A percentile compares a stretch with the other conserved stretches of the same genome.
Conservation (phyloP, 768 basidiomycete genomes). For the Chalciporus chontae region DNA sequence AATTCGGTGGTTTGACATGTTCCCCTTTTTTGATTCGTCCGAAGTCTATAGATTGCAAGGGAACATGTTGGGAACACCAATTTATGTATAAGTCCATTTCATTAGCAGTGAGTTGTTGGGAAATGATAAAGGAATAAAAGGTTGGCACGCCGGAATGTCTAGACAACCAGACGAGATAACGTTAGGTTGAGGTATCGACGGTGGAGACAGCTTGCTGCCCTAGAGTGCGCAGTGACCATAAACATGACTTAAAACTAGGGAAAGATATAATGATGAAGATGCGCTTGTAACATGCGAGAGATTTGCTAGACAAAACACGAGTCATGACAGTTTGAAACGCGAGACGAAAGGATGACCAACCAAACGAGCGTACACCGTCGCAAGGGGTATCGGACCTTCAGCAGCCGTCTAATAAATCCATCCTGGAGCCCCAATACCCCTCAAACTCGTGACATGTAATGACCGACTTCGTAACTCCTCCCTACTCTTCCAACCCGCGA, state of each 20-base stretch:
- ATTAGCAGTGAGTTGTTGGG: constrained; percentile 22
- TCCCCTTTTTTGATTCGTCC: background rate
- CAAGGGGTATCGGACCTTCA: constrained; percentile 14
- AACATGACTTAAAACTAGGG: constrained; percentile 22
- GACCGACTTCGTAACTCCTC: background rate
- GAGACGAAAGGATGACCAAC: constrained; percentile 16
- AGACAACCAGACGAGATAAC: background rate
- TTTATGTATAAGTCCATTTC: constrained; percentile 16
- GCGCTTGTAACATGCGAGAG: constrained; percentile 9
- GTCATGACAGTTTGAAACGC: constrained; percentile 7
- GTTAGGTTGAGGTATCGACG: constrained; percentile 2
- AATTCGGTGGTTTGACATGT: background rate
- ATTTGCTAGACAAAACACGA: constrained; percentile 11
- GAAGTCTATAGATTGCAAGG: background rate
- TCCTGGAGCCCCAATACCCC: constrained; percentile 6
- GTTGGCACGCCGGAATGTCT: constrained; percentile 17
- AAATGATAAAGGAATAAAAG: constrained; percentile 23
- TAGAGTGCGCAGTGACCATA: constrained; percentile 12
- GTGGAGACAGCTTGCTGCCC: constrained; percentile 17
- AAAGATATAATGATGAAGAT: constrained; percentile 17
- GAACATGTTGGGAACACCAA: background rate
- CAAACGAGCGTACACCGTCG: constrained; percentile 25
- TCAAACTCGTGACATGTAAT: constrained; percentile 11
- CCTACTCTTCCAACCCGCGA: background rate
- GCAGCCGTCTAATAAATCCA: constrained; percentile 14